Percentiles rank a stretch among this genome's conserved stretches.
Conservation (phyloP, 768 basidiomycete species). For the Rhodotorula kratochvilovae region DNA sequence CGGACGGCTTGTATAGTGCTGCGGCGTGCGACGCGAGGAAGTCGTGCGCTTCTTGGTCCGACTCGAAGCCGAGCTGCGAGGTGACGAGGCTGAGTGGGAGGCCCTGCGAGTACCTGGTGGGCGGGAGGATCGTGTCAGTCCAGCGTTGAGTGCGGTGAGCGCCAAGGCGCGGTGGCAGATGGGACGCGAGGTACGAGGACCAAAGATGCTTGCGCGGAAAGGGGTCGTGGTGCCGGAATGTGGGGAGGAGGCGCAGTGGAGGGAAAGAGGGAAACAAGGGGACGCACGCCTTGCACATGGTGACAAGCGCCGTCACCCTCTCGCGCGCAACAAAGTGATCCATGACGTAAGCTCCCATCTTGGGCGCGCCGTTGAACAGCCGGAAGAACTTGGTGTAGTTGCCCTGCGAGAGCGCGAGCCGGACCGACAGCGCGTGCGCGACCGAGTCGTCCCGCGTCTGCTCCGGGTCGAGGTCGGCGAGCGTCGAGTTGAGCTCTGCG, state of each 20-base stretch:
- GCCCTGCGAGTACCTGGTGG: conserved; percentile 65
- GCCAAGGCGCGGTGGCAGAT: neutral
- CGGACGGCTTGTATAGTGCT: conserved; percentile 52
- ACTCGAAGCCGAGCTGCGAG: conserved; percentile 78
- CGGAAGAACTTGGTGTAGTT: conserved; percentile 92
- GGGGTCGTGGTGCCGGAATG: too few relatives aligned
- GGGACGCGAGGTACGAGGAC: neutral
- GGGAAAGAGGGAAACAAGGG: neutral
- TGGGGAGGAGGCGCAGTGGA: too few relatives aligned
- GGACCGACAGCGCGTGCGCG: conserved; percentile 81
- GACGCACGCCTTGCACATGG: conserved; percentile 88
- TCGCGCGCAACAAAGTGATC: conserved; percentile 95
- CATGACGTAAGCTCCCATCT: conserved; percentile 99
- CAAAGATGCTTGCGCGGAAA: too few relatives aligned
- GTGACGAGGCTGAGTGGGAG: conserved; percentile 71
- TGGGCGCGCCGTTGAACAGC: conserved; percentile 72
- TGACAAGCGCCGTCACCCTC: conserved; percentile 73
- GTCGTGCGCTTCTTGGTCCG: conserved; percentile 57
- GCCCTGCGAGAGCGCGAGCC: conserved; percentile 79
- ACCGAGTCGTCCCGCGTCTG: conserved; percentile 79
- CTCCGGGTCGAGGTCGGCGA: conserved; percentile 92
- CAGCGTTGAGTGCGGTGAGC: too few relatives aligned
- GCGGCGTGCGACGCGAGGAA: conserved; percentile 70
- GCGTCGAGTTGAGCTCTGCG: conserved; percentile 86
- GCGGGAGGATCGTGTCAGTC: neutral